Evolutionary conservation across 139 green algal genomes (phyloP).

Genomic region (Marvania coccoides): DNA sequence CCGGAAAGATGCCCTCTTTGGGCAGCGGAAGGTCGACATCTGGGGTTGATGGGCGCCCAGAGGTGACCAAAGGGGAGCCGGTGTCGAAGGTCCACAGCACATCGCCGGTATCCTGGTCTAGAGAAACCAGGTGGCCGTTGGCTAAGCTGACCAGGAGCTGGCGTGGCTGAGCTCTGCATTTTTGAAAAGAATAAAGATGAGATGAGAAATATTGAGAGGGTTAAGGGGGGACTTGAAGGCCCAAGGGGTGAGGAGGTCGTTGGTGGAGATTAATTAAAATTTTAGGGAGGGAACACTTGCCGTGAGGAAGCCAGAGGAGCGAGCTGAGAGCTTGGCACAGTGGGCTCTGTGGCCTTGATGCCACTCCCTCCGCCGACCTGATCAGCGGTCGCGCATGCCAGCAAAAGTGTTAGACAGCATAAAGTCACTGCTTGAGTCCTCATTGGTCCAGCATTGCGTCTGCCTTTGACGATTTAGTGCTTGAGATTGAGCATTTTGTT

Average conservation of each 20-base stretch:
- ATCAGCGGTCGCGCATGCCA: too few relatives aligned
- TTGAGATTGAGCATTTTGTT: too few relatives aligned
- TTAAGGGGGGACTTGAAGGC: not conserved
- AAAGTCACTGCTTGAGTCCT: too few relatives aligned
- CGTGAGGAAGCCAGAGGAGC: not conserved
- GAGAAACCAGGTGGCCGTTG: constrained; percentile 67
- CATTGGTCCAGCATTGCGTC: too few relatives aligned
- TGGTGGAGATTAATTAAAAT: not conserved
- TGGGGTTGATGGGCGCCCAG: not conserved
- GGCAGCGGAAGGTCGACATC: not conserved
- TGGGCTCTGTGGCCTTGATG: too few relatives aligned
- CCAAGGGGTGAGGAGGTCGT: not conserved
- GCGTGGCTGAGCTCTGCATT: not conserved
- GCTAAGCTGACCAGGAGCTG: constrained; percentile 68
- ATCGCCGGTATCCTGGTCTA: constrained; percentile 56
- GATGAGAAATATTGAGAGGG: not conserved
- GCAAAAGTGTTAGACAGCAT: too few relatives aligned
- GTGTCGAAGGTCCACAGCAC: constrained; percentile 72
- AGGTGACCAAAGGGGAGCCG: constrained; percentile 66
- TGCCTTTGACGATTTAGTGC: too few relatives aligned
- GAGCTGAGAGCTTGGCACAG: too few relatives aligned
- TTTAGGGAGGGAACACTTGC: not conserved
- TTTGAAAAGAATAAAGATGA: not conserved
- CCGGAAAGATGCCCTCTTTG: constrained; percentile 68
- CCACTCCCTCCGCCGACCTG: too few relatives aligned